Evolutionary conservation across 2,329 filamentous ascomycete species (phyloP).

Genomic region (Alternaria sp.): DNA sequence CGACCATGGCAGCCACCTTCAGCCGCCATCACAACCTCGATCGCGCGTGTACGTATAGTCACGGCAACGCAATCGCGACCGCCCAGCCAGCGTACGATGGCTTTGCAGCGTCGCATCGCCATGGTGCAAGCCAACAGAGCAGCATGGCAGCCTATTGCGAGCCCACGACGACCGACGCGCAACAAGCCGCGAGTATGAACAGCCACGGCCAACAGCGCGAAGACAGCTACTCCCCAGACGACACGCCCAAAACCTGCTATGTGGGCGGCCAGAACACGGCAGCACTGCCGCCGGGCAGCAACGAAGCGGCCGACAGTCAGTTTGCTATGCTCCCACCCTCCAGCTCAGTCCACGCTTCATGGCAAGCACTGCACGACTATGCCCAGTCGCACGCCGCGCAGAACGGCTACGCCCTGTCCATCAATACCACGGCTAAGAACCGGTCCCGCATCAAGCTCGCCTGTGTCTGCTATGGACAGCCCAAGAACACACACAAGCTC

Average conservation of each 20-base stretch:
- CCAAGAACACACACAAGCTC: constrained; percentile 49
- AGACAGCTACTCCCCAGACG: constrained; percentile 10
- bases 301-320: constrained; percentile 22
- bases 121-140: constrained; percentile 25
- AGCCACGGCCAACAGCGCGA: constrained; percentile 15
- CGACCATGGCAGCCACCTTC: constrained; percentile 17
- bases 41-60: constrained; percentile 9
- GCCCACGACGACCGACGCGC: constrained; percentile 8
- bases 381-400: constrained; percentile 44
- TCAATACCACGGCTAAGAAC: constrained; percentile 50
- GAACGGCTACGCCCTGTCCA: constrained; percentile 47
- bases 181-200: constrained; percentile 18
- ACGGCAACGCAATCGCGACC: constrained; percentile 13
- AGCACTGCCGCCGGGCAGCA: constrained; percentile 19
- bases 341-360: constrained; percentile 34
- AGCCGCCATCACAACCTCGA: constrained; percentile 12
- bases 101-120: constrained; percentile 28
- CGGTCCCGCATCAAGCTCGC: constrained; percentile 47
- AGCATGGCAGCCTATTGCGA: constrained; percentile 24
- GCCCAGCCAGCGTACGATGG: constrained; percentile 22
- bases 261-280: constrained; percentile 10
- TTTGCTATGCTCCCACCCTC: constrained; percentile 45
- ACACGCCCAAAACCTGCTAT: constrained; percentile 2
- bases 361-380: constrained; percentile 43
- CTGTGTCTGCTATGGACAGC: constrained; percentile 47